Base-by-base conservation (phyloP, 345 rosid species). In the Salix udensis region DNA sequence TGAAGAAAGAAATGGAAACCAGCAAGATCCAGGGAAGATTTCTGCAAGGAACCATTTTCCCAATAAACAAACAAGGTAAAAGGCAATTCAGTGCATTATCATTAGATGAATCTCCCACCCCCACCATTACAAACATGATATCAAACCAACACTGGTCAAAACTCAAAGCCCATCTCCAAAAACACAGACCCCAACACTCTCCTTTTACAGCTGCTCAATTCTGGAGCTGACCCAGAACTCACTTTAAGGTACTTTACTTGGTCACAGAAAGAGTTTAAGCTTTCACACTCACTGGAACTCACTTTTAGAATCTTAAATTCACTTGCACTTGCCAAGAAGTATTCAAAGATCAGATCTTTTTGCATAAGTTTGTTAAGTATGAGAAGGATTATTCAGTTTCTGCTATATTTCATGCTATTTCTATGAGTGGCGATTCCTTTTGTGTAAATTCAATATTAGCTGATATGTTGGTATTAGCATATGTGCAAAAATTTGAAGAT, bases 401-500 rank as follows among this genome's bases (percentile, higher is more conserved):
- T 77, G 86, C 88, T 28, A 61, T 88, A 68, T 79, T 94, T 77
- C 92, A 92, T 78, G 82, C 94, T 1, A 76, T 92, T 44, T 90
- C 94, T 1, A 58, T 86, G 62, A 85, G 83, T 66, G 78, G 85
- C 48, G 89, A 79, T 64, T 85, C 90, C 13, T 77, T 89, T 19
- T 89, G 87, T 75, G 82, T 80, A 55, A 88, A 77, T 72, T 93
- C 89, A 39, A 83, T 90, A 68, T 67, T 88, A 23, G 90, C 77
- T 74, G 96, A 91, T 80, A 90, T 89, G 92, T 72, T 92, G 86
- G 85, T 88, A 23, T 82, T 85, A 79, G 89, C 93, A 7, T 90
- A 82, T 82, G 91, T 78, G 66, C 83, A 77, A 42, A 42, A 89
- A 87, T 21, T 52, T 77, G 87, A 90, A 87, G 76, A 40, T 77